Percentiles rank a stretch among this genome's conserved stretches.
These are phyloP conservation scores for Pterula multifida DNA, from an alignment of 1,284 basidiomycete species.

Conservation along the genomic window DNA sequence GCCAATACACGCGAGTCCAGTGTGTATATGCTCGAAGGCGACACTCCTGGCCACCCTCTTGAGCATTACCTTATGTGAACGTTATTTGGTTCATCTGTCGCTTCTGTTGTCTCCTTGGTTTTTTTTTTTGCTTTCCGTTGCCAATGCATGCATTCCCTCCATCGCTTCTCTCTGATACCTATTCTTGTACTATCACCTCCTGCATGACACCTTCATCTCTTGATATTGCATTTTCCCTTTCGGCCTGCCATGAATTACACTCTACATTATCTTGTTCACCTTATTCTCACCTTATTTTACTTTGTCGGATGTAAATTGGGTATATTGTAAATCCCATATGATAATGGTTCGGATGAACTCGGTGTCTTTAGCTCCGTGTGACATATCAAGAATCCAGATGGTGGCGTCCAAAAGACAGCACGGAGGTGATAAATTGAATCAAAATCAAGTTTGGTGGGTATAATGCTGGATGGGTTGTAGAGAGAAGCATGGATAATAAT, in stretches of 20 bases:
- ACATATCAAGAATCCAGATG: background rate
- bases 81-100: background rate
- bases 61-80: background rate
- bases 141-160: background rate
- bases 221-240: too few species aligned
- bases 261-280: too few species aligned
- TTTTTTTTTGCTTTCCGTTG: background rate
- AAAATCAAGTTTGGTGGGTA: too few species aligned
- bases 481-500: too few species aligned
- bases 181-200: too few species aligned
- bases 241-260: too few species aligned
- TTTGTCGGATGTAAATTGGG: background rate
- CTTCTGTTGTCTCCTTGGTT: background rate
- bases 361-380: too few species aligned
- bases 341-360: background rate
- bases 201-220: too few species aligned
- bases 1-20: conserved; percentile 41
- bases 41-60: conserved; percentile 6
- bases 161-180: too few species aligned
- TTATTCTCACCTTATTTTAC: background rate
- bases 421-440: too few species aligned
- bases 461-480: too few species aligned
- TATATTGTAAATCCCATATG: background rate
- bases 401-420: background rate
- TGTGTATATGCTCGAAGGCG: conserved; percentile 48